Evolutionary conservation across 768 basidiomycete genomes (phyloP).

Genomic region (Glaciozyma martinii): DNA sequence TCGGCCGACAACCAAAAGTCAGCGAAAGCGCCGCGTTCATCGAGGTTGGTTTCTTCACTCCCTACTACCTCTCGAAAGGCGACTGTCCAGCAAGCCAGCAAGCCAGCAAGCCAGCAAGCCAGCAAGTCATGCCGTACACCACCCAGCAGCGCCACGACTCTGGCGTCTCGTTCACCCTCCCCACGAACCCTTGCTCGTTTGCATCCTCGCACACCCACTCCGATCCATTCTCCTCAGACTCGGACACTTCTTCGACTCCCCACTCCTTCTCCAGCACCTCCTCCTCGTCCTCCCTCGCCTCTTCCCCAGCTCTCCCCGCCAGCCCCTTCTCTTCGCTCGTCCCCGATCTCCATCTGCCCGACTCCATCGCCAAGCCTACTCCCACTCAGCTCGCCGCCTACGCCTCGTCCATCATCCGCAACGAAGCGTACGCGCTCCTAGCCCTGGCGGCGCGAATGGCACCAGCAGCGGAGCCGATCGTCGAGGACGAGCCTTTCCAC

Average conservation of each 20-base stretch:
- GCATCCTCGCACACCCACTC: neutral
- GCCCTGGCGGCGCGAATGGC: conserved; percentile 33
- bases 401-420: conserved; percentile 29
- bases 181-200: neutral
- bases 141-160: neutral
- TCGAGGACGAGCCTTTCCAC: conserved; percentile 12
- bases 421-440: conserved; percentile 35
- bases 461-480: conserved; percentile 19
- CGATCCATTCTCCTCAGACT: neutral
- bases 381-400: conserved; percentile 23
- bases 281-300: conserved; percentile 15
- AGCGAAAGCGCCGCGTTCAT: too few species aligned
- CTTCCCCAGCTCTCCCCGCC: conserved; percentile 23
- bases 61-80: too few species aligned
- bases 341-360: conserved; percentile 9
- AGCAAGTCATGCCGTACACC: too few species aligned
- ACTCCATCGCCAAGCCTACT: neutral
- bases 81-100: too few species aligned
- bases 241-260: neutral
- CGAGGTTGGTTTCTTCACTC: too few species aligned
- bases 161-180: neutral
- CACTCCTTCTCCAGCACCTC: conserved; percentile 7
- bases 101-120: too few species aligned
- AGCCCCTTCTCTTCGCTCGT: neutral
- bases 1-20: too few species aligned